Conservation (phyloP, 805 yeast genomes). For the Debaryomyces tyrocola region DNA sequence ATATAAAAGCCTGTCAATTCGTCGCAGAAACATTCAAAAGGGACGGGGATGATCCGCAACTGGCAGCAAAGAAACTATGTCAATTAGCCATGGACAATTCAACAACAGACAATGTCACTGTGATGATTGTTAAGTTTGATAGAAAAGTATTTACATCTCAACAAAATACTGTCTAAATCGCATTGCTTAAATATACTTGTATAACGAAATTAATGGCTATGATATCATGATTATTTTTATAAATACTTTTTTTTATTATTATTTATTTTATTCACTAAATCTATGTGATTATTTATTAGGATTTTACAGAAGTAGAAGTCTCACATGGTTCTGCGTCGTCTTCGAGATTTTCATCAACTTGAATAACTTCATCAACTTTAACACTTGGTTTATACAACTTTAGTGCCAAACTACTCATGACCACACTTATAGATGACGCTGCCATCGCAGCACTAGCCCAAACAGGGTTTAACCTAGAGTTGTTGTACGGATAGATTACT, state of each 20-base stretch:
- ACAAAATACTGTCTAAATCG: neutral
- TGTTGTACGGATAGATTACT: conserved; percentile 55
- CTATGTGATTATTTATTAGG: neutral
- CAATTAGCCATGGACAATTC: conserved; percentile 72
- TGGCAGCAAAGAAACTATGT: conserved; percentile 68
- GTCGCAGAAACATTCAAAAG: conserved; percentile 47
- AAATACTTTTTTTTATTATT: neutral
- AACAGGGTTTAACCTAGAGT: conserved; percentile 57
- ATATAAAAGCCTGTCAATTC: conserved; percentile 77
- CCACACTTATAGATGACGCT: conserved; percentile 56
- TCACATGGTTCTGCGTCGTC: neutral
- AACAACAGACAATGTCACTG: conserved; percentile 90
- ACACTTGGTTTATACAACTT: conserved; percentile 45
- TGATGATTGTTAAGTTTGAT: conserved; percentile 76
- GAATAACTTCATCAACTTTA: conserved; percentile 11
- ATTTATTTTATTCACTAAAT: too few species aligned
- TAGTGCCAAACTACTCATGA: conserved; percentile 54
- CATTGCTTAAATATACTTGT: too few species aligned
- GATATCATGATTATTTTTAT: conserved; percentile 1
- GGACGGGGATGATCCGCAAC: conserved; percentile 46
- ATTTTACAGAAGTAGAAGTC: neutral
- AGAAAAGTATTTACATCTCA: conserved; percentile 34
- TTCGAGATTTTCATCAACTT: neutral
- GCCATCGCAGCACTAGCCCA: conserved; percentile 75
- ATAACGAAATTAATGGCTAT: neutral